phyloP scores from a whole-genome alignment of 768 basidiomycete species.

The Lentinula detonsa region DNA sequence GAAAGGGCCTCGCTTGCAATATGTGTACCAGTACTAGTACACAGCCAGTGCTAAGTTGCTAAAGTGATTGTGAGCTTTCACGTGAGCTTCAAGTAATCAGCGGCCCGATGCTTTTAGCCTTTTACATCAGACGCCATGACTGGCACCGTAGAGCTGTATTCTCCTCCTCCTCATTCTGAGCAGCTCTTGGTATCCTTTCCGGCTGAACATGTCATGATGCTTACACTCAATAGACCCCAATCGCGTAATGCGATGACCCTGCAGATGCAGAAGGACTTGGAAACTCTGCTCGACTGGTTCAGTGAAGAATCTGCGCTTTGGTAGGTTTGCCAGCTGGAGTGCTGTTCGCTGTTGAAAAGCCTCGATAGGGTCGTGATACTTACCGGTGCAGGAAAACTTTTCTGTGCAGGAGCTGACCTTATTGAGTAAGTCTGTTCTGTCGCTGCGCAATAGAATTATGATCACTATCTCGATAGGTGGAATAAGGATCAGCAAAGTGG shows the following conservation, averaged over 20 bases:
- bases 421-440: conserved; percentile 46
- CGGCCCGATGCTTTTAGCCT: too few species aligned
- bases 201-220: conserved; percentile 41
- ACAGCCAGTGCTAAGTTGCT: too few species aligned
- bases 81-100: not conserved
- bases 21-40: too few species aligned
- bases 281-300: conserved; percentile 60
- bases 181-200: conserved; percentile 27
- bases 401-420: conserved; percentile 80
- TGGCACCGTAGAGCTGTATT: not conserved
- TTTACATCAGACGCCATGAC: not conserved
- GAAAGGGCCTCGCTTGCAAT: too few species aligned
- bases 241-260: conserved; percentile 71
- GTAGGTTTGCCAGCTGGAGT: conserved; percentile 34
- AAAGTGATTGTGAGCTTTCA: not conserved
- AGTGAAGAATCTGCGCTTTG: conserved; percentile 68
- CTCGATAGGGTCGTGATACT: conserved; percentile 60
- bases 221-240: conserved; percentile 64
- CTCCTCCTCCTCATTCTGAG: conserved; percentile 6
- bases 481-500: conserved; percentile 43
- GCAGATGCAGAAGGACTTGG: conserved; percentile 47
- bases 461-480: conserved; percentile 44
- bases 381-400: conserved; percentile 66
- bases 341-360: not conserved
- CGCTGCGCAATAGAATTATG: not conserved